phyloP scores from a whole-genome alignment of 352 stramenopile genomes.

The Pythium aristosporum region DNA sequence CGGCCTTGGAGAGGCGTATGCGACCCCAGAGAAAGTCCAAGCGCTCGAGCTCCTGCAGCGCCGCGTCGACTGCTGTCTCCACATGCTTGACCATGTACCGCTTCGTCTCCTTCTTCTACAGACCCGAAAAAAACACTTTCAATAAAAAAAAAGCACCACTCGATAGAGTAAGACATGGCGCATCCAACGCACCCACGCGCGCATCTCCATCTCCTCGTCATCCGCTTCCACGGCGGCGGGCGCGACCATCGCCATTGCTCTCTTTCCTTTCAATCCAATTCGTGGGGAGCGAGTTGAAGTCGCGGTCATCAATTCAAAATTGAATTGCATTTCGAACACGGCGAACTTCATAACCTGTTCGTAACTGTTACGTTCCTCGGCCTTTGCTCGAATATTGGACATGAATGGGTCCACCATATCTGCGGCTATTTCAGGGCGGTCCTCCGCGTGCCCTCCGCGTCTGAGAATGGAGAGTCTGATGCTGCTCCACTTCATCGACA shows the following conservation, averaged over 20 bases:
- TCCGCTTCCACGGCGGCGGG: background rate
- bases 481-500: too few species aligned
- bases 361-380: slow-evolving; percentile 5
- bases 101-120: slow-evolving; percentile 57
- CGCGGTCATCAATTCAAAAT: slow-evolving; percentile 16
- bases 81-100: slow-evolving; percentile 64
- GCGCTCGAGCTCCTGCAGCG: slow-evolving; percentile 66
- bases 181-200: slow-evolving; percentile 21
- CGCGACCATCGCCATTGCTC: background rate
- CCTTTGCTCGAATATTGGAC: too few species aligned
- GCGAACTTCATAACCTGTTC: slow-evolving; percentile 7
- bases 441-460: too few species aligned
- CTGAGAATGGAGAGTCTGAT: too few species aligned
- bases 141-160: background rate
- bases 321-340: slow-evolving; percentile 12
- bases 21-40: slow-evolving; percentile 83
- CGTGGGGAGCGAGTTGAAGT: slow-evolving; percentile 16
- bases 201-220: slow-evolving; percentile 26
- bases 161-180: background rate
- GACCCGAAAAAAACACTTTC: background rate
- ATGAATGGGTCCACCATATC: too few species aligned
- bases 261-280: background rate
- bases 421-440: too few species aligned
- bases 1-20: slow-evolving; percentile 63
- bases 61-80: slow-evolving; percentile 43